These are phyloP conservation scores for Rosa lucieae DNA, from an alignment of 306 rosid genomes.

Conservation along the genomic window DNA sequence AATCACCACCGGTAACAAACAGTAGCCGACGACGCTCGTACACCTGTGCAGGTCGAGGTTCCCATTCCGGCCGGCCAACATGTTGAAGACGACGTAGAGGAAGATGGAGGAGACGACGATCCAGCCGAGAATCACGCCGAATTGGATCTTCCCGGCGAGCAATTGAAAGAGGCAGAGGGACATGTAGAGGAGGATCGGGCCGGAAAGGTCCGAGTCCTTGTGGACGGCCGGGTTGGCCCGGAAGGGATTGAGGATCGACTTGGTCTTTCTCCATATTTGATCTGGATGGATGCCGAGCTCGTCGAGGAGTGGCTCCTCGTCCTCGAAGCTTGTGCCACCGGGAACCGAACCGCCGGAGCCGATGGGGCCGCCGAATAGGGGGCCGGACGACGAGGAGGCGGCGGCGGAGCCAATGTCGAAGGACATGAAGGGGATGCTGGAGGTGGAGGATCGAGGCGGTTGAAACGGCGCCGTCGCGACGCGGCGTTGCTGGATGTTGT, in stretches of 20 bases:
- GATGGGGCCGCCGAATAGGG: slow-evolving; percentile 55
- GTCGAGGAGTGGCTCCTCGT: slow-evolving; percentile 93
- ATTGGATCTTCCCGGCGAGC: slow-evolving; percentile 95
- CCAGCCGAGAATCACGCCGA: slow-evolving; percentile 95
- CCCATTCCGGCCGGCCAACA: slow-evolving; percentile 89
- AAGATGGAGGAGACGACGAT: slow-evolving; percentile 88
- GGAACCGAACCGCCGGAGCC: slow-evolving; percentile 38
- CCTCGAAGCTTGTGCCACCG: slow-evolving; percentile 57
- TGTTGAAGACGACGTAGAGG: slow-evolving; percentile 87
- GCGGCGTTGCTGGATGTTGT: slow-evolving; percentile 64
- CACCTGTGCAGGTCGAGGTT: slow-evolving; percentile 89
- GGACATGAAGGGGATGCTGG: slow-evolving; percentile 90
- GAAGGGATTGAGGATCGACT: slow-evolving; percentile 78
- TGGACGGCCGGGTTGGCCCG: slow-evolving; percentile 69
- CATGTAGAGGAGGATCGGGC: slow-evolving; percentile 91
- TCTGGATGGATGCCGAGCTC: slow-evolving; percentile 97
- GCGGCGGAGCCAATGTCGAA: slow-evolving; percentile 87
- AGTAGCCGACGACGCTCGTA: slow-evolving; percentile 90
- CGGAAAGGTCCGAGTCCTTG: slow-evolving; percentile 86
- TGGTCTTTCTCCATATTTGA: slow-evolving; percentile 87
- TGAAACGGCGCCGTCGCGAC: slow-evolving; percentile 86
- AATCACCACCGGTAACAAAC: slow-evolving; percentile 81
- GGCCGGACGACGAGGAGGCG: slow-evolving; percentile 57
- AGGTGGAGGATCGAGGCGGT: slow-evolving; percentile 54
- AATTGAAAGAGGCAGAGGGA: slow-evolving; percentile 79